Conservation (phyloP, 345 rosid genomes). For the Raphanus sativus region DNA sequence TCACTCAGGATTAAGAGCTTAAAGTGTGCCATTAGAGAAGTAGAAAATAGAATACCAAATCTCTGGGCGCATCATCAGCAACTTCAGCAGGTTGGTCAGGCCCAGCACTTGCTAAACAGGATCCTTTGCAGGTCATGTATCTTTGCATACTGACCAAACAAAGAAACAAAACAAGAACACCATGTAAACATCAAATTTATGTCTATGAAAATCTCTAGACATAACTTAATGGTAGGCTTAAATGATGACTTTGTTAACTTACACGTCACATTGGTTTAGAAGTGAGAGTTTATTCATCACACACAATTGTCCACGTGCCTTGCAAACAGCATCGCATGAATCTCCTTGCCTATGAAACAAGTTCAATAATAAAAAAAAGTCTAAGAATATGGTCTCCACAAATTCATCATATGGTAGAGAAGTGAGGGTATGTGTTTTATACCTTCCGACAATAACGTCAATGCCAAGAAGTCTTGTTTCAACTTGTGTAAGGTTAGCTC, state of each 20-base stretch:
- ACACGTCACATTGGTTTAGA: conserved; percentile 87
- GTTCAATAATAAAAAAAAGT: conserved; percentile 5
- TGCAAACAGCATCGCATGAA: conserved; percentile 85
- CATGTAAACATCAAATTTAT: not conserved
- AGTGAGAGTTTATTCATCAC: conserved; percentile 79
- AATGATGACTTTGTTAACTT: conserved; percentile 32
- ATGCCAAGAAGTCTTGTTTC: conserved; percentile 81
- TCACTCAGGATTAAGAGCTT: not conserved
- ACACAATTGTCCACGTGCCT: conserved; percentile 75
- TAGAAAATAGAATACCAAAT: conserved; percentile 54
- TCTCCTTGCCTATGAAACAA: conserved; percentile 68
- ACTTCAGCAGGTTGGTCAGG: conserved; percentile 97
- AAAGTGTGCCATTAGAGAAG: not conserved
- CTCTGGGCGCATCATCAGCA: conserved; percentile 79
- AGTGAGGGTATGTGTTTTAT: not conserved
- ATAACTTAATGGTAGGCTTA: not conserved
- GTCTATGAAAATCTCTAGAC: not conserved
- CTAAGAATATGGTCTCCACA: not conserved
- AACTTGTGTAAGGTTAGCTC: conserved; percentile 45
- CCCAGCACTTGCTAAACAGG: conserved; percentile 80
- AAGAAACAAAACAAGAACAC: conserved; percentile 5
- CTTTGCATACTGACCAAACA: conserved; percentile 60
- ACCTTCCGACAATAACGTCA: conserved; percentile 80
- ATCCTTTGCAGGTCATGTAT: conserved; percentile 84
- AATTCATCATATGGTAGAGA: not conserved